Evolutionary conservation across 176 grass and related monocot genomes (phyloP).

Genomic region (Juncus inflexus): DNA sequence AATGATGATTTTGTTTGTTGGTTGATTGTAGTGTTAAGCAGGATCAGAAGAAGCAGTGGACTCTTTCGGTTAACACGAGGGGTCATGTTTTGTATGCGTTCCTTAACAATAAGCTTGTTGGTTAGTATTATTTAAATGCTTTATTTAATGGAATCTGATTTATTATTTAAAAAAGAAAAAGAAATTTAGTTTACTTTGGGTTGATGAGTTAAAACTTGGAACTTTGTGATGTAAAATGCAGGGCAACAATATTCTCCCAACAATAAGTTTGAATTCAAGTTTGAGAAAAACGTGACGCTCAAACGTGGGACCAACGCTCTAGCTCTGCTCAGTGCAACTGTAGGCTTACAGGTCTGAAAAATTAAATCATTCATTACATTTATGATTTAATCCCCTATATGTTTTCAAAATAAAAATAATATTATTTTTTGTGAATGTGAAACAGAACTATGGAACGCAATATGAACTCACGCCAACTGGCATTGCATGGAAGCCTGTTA

Average conservation of each 20-base stretch:
- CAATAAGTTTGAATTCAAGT: conserved; percentile 26
- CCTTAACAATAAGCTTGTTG: conserved; percentile 30
- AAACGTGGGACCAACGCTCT: conserved; percentile 41
- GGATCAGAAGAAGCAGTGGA: conserved; percentile 4
- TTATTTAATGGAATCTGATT: no score
- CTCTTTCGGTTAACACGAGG: conserved; percentile 26
- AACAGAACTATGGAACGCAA: conserved; percentile 34
- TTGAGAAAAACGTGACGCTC: conserved; percentile 21
- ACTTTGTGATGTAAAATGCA: conserved; percentile 5
- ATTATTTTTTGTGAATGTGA: neutral
- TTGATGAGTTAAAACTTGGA: conserved; percentile 1
- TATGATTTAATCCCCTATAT: neutral
- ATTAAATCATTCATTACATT: neutral
- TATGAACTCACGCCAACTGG: conserved; percentile 32
- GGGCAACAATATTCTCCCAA: conserved; percentile 32
- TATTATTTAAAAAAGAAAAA: neutral
- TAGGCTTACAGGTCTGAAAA: conserved; percentile 54
- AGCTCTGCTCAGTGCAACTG: conserved; percentile 58
- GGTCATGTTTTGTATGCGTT: conserved; percentile 41
- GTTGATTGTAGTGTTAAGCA: conserved; percentile 23
- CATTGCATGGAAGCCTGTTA: conserved; percentile 27
- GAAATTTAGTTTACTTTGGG: neutral
- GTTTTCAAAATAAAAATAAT: neutral
- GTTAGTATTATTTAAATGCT: conserved; percentile 4
- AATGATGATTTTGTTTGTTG: conserved; percentile 3